These are phyloP conservation scores for Carallia brachiata DNA, from an alignment of 345 rosid species.

Conservation along the genomic window DNA sequence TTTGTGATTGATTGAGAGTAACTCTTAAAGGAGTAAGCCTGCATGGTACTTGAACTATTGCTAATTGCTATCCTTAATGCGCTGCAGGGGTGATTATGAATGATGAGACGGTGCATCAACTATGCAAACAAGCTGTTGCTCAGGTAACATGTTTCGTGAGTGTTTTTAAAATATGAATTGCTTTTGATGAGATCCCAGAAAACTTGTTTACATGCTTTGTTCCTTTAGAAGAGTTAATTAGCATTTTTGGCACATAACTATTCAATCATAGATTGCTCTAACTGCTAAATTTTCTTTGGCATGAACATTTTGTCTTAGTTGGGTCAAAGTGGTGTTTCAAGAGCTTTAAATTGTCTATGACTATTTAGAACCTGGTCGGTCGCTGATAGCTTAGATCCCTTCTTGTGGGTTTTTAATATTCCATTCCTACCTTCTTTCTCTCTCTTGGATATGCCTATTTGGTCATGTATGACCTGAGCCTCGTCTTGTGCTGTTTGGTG, in stretches of 20 bases:
- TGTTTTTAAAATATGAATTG: slow-evolving; percentile 2
- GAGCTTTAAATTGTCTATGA: background rate
- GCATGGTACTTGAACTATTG: slow-evolving; percentile 1
- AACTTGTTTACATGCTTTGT: background rate
- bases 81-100: slow-evolving; percentile 78
- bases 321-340: slow-evolving; percentile 5
- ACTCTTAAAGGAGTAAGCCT: background rate
- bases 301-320: background rate
- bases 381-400: background rate
- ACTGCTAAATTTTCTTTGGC: background rate
- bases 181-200: background rate
- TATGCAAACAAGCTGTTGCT: slow-evolving; percentile 85
- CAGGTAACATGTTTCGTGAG: slow-evolving; percentile 46
- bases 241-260: background rate
- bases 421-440: too few relatives aligned
- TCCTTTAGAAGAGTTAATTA: background rate
- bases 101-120: slow-evolving; percentile 91
- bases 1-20: background rate
- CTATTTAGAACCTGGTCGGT: background rate
- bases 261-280: background rate
- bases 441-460: background rate
- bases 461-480: background rate
- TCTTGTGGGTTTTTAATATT: slow-evolving; percentile 6
- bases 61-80: slow-evolving; percentile 17
- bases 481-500: slow-evolving; percentile 12